Conservation (phyloP, 331 rosid genomes). For the Quercus lobata region DNA sequence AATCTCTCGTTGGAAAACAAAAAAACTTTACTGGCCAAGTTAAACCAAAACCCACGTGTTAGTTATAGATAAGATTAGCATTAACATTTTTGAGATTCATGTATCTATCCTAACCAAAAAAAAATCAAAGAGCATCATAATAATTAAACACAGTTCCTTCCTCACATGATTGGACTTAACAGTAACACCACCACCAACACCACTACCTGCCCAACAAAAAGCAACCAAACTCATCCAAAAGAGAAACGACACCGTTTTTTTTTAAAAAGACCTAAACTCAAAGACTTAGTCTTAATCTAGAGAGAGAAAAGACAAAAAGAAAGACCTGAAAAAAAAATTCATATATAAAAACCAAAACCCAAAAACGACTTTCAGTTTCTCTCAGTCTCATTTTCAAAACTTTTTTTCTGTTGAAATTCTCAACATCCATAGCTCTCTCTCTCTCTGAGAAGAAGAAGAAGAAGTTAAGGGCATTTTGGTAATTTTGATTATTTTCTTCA, state of each 20-base stretch:
- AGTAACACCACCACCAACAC: no score
- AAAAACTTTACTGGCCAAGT: fast-evolving
- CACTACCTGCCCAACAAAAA: no score
- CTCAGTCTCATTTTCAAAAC: background rate
- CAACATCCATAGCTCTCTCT: background rate
- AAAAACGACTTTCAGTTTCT: conserved; percentile 3
- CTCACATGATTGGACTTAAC: no score
- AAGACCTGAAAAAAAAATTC: background rate
- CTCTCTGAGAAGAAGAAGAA: background rate
- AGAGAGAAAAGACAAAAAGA: conserved; percentile 23
- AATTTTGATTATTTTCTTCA: background rate
- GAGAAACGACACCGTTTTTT: background rate
- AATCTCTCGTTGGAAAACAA: fast-evolving
- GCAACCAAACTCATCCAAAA: no score
- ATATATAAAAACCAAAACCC: conserved; percentile 16
- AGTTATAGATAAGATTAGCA: no score
- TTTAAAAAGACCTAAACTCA: background rate
- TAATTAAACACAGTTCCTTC: no score
- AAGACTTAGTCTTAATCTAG: no score
- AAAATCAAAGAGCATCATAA: background rate
- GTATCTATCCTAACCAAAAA: background rate
- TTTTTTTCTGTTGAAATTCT: background rate
- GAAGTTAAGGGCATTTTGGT: conserved; percentile 38
- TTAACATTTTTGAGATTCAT: no score
- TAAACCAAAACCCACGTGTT: no score